A percentile compares a stretch with the other conserved stretches of the same genome.
phyloP scores from a whole-genome alignment of 164 flowering plant species.

The Aristolochia contorta region DNA sequence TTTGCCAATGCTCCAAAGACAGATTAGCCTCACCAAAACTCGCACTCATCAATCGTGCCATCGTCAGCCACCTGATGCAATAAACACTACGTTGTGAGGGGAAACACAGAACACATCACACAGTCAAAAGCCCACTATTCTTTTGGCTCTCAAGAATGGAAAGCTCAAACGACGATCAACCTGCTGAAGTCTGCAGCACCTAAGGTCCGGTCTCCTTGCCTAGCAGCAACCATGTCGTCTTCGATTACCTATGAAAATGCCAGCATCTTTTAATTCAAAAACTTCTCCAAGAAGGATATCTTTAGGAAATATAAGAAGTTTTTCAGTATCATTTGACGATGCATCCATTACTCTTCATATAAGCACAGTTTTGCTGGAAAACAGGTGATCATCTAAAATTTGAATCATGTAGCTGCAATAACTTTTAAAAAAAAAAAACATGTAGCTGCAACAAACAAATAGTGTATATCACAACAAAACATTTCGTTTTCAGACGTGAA shows the following conservation, averaged over 20 bases:
- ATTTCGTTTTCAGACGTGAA: too few relatives aligned
- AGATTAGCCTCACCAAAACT: constrained; percentile 71
- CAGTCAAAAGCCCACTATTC: too few relatives aligned
- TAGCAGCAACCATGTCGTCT: constrained; percentile 77
- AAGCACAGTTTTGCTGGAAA: too few relatives aligned
- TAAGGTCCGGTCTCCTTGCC: constrained; percentile 69
- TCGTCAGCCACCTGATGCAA: constrained; percentile 63
- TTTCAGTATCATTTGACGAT: too few relatives aligned
- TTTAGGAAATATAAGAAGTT: too few relatives aligned
- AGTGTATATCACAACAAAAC: too few relatives aligned
- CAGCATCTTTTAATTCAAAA: not conserved
- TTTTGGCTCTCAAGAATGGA: too few relatives aligned
- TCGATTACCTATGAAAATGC: constrained; percentile 46
- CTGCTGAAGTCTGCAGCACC: constrained; percentile 75
- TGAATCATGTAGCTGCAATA: not conserved
- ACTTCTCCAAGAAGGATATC: not conserved
- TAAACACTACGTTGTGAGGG: not conserved
- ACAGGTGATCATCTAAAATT: not conserved
- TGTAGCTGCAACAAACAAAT: too few relatives aligned
- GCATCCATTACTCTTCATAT: too few relatives aligned
- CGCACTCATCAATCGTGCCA: constrained; percentile 67
- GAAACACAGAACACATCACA: too few relatives aligned
- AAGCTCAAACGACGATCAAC: constrained; percentile 16
- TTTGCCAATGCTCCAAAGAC: constrained; percentile 80
- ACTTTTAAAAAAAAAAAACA: too few relatives aligned